phyloP scores from a whole-genome alignment of 164 flowering plant genomes.

The Berberis vulgaris region DNA sequence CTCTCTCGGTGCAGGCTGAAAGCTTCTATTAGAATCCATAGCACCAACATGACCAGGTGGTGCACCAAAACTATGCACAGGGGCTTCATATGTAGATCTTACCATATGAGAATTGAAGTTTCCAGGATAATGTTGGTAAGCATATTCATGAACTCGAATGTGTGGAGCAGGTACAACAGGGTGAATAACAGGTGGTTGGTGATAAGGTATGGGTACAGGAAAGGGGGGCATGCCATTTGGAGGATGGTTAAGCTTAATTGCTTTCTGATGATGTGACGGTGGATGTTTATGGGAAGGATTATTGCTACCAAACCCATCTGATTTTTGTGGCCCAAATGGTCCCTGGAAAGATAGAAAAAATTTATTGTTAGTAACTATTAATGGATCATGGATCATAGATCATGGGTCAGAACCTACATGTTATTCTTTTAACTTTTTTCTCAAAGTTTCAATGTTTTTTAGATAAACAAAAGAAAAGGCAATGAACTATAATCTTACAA shows the following conservation, averaged over 20 bases:
- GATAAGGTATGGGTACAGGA: conserved; percentile 43
- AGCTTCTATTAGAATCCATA: conserved; percentile 28
- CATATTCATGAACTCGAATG: conserved; percentile 47
- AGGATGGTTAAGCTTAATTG: conserved; percentile 43
- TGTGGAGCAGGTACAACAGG: conserved; percentile 48
- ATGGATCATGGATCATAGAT: not conserved
- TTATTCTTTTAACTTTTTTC: too few relatives aligned
- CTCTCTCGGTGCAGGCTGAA: conserved; percentile 48
- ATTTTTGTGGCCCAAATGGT: conserved; percentile 37
- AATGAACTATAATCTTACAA: too few relatives aligned
- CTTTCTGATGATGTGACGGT: conserved; percentile 40
- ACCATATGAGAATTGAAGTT: conserved; percentile 30
- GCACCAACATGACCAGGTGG: conserved; percentile 32
- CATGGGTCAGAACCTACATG: too few relatives aligned
- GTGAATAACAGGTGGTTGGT: conserved; percentile 49
- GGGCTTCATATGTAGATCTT: conserved; percentile 38
- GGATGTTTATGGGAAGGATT: conserved; percentile 37
- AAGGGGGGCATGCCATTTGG: conserved; percentile 46
- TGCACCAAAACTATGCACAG: conserved; percentile 42
- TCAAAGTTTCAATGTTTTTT: too few relatives aligned
- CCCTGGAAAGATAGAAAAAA: conserved; percentile 28
- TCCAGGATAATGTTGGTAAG: conserved; percentile 41
- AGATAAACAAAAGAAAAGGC: too few relatives aligned
- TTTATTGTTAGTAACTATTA: not conserved
- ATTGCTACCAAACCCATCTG: conserved; percentile 34